Percentiles rank a stretch among this genome's conserved stretches.
Evolutionary conservation across 805 yeast genomes (phyloP).

Genomic region (Alloascoidea africana): DNA sequence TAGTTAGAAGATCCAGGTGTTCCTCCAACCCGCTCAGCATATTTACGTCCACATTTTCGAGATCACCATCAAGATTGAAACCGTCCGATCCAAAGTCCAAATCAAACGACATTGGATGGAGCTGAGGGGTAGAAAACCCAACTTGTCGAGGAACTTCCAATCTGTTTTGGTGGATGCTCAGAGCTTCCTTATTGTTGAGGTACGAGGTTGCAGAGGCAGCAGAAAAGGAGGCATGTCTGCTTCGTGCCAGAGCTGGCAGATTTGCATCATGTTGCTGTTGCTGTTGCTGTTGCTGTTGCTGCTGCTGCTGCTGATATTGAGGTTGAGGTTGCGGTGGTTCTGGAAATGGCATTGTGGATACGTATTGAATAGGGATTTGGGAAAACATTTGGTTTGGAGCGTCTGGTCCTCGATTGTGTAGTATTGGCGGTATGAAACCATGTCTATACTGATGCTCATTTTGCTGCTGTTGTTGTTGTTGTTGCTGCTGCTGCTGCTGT

Average conservation of each 20-base stretch:
- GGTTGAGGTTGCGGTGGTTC: not conserved
- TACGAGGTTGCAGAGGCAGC: constrained; percentile 51
- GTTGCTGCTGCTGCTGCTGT: not conserved
- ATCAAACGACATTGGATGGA: constrained; percentile 42
- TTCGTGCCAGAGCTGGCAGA: constrained; percentile 2
- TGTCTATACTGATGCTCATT: too few relatives aligned
- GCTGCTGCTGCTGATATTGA: not conserved
- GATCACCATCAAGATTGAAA: constrained; percentile 33
- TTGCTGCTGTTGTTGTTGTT: not conserved
- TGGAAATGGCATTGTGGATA: not conserved
- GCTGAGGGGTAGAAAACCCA: constrained; percentile 72
- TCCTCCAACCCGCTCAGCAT: constrained; percentile 54
- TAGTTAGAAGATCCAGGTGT: constrained; percentile 16
- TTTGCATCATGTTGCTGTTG: constrained; percentile 3
- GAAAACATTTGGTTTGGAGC: not conserved
- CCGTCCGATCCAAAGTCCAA: constrained; percentile 32
- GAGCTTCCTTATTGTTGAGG: constrained; percentile 32
- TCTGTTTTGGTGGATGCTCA: constrained; percentile 19
- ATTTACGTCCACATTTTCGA: constrained; percentile 34
- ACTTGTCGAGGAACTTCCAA: constrained; percentile 53
- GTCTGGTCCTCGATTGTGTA: too few relatives aligned
- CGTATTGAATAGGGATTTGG: not conserved
- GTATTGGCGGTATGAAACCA: constrained; percentile 1
- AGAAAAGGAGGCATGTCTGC: constrained; percentile 44
- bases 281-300: constrained; percentile 3